A percentile compares a stretch with the other conserved stretches of the same genome.
These are phyloP conservation scores for Ophiostoma angusticollis DNA, from an alignment of 2,329 filamentous ascomycete species.

Conservation along the genomic window DNA sequence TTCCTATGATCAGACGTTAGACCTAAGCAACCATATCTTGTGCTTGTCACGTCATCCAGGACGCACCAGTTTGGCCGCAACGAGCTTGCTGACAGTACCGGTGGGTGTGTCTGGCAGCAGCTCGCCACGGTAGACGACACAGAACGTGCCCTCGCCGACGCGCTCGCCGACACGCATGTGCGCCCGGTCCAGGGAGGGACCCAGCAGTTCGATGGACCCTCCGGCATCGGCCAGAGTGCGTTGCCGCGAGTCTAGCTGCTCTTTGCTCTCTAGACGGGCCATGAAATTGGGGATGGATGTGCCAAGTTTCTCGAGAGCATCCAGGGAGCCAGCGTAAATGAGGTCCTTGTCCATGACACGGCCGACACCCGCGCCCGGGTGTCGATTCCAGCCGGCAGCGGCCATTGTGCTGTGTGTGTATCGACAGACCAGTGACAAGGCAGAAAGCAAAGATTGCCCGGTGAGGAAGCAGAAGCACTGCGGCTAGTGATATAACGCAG, in stretches of 20 bases:
- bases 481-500: too few relatives aligned
- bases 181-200: constrained; percentile 4
- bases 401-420: constrained; percentile 3
- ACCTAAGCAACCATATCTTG: not conserved
- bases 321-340: constrained; percentile 3
- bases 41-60: not conserved
- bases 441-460: not conserved
- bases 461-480: too few relatives aligned
- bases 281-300: not conserved
- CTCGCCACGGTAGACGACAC: constrained; percentile 12
- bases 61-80: constrained; percentile 13
- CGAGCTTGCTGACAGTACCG: not conserved
- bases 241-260: constrained; percentile 75
- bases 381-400: constrained; percentile 8
- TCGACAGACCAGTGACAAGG: not conserved
- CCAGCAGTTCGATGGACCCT: constrained; percentile 5
- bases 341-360: not conserved
- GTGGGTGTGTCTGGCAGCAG: not conserved
- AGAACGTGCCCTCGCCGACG: constrained; percentile 14
- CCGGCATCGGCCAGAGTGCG: constrained; percentile 1
- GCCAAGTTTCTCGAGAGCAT: constrained; percentile 10
- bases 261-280: constrained; percentile 52
- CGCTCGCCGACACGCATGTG: constrained; percentile 9
- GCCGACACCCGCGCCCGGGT: constrained; percentile 9
- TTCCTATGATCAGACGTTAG: constrained; percentile 7